A percentile compares a stretch with the other conserved stretches of the same genome.
phyloP scores from a whole-genome alignment of 192 early-diverging fungal genomes.

The Coemansia sp. region DNA sequence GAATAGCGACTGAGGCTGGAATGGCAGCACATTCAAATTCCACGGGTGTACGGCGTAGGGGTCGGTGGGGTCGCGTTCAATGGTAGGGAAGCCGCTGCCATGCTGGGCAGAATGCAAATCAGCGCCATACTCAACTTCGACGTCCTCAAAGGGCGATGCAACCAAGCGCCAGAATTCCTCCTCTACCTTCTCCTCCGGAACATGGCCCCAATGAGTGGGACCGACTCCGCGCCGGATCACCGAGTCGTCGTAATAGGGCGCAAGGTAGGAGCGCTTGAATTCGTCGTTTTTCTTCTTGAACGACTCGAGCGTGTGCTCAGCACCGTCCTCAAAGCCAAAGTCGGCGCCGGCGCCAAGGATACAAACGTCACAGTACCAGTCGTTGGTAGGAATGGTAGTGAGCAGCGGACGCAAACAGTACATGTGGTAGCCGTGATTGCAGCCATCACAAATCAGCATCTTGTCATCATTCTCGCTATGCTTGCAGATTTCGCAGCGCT shows the following conservation, averaged over 20 bases:
- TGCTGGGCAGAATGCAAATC: slow-evolving; percentile 90
- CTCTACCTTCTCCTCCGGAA: slow-evolving; percentile 82
- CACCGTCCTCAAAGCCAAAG: slow-evolving; percentile 93
- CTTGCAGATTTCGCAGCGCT: slow-evolving; percentile 46
- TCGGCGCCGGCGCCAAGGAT: slow-evolving; percentile 76
- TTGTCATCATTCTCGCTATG: slow-evolving; percentile 60
- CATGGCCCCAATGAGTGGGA: slow-evolving; percentile 32
- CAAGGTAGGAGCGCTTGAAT: slow-evolving; percentile 83
- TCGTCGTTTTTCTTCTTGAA: slow-evolving; percentile 80
- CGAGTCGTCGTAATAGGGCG: slow-evolving; percentile 50
- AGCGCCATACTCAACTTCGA: slow-evolving; percentile 96
- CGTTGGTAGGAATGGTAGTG: slow-evolving; percentile 59
- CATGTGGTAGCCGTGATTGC: slow-evolving; percentile 82
- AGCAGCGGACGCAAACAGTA: slow-evolving; percentile 77
- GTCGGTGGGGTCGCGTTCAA: slow-evolving; percentile 64
- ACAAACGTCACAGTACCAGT: slow-evolving; percentile 92
- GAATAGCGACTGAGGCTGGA: slow-evolving; percentile 80
- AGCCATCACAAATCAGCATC: slow-evolving; percentile 87
- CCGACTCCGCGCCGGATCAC: not conserved
- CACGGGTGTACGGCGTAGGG: slow-evolving; percentile 75
- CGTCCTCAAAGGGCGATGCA: slow-evolving; percentile 81
- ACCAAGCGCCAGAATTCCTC: slow-evolving; percentile 93
- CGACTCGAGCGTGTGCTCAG: slow-evolving; percentile 71
- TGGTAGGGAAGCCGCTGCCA: slow-evolving; percentile 90
- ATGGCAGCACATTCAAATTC: slow-evolving; percentile 89